Percentiles rank a stretch among this genome's conserved stretches.
These are phyloP conservation scores for Lyophyllum semitale DNA, from an alignment of 768 basidiomycete genomes.

Conservation along the genomic window DNA sequence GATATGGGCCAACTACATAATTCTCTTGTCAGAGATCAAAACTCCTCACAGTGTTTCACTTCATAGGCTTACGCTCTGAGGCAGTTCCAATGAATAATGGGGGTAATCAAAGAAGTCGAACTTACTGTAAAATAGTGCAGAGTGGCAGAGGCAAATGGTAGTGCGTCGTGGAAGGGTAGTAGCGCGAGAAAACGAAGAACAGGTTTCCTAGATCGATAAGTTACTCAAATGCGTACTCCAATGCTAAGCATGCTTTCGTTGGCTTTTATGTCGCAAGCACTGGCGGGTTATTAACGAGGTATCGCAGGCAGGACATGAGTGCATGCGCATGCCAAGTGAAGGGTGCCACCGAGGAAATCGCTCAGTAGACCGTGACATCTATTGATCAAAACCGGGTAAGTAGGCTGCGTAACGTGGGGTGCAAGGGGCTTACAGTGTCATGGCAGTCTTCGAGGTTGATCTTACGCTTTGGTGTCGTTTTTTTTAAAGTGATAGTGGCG, in stretches of 20 bases:
- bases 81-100: too few species aligned
- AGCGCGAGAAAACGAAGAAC: constrained; percentile 6
- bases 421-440: constrained; percentile 31
- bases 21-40: background rate
- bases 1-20: constrained; percentile 47
- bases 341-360: constrained; percentile 46
- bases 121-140: too few species aligned
- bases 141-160: too few species aligned
- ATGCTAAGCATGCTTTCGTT: constrained; percentile 76
- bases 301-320: constrained; percentile 79
- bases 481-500: constrained; percentile 33
- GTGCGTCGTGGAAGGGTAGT: background rate
- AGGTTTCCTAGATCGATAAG: background rate
- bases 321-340: constrained; percentile 49
- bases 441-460: constrained; percentile 47
- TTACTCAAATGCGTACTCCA: constrained; percentile 71
- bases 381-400: constrained; percentile 13
- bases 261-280: constrained; percentile 48
- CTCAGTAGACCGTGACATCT: constrained; percentile 59
- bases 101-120: too few species aligned
- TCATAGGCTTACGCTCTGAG: constrained; percentile 40
- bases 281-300: constrained; percentile 61
- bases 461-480: constrained; percentile 57
- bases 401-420: background rate
- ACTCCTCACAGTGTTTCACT: background rate